Percentiles rank a stretch among this genome's conserved stretches.
phyloP scores from a whole-genome alignment of 139 green algal species.

The Dunaliella primolecta region DNA sequence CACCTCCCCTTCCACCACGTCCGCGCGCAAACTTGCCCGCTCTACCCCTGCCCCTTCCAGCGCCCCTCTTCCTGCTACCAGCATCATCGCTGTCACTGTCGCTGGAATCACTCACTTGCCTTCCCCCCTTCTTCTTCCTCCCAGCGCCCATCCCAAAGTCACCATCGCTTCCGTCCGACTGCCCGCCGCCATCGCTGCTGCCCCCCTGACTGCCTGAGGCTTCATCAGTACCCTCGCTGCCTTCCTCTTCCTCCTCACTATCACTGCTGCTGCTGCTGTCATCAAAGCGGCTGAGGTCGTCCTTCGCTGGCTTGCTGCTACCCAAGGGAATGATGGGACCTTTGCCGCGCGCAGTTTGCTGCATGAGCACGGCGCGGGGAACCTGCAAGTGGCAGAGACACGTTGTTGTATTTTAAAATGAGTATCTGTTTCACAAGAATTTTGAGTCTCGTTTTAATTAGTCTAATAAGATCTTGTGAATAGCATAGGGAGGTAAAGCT shows the following conservation, averaged over 20 bases:
- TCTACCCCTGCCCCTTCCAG: background rate
- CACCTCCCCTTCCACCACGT: background rate
- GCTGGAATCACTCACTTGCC: background rate
- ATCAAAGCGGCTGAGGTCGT: background rate
- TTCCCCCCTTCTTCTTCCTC: background rate
- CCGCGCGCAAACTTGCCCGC: background rate
- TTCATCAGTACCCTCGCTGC: background rate
- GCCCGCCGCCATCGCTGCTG: background rate
- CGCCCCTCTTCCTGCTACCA: background rate
- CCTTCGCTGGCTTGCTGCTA: background rate
- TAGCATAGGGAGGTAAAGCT: background rate
- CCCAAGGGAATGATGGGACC: constrained; percentile 28
- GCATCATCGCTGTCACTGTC: constrained; percentile 21
- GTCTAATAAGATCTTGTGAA: too few species aligned
- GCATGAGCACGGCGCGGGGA: background rate
- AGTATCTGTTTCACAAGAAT: too few species aligned
- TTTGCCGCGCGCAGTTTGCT: background rate
- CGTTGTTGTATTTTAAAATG: too few species aligned
- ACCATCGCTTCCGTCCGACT: background rate
- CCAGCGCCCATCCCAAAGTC: background rate
- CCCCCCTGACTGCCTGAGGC: background rate
- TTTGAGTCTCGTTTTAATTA: too few species aligned
- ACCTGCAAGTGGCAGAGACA: too few species aligned
- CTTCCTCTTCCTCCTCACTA: background rate
- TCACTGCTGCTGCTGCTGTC: background rate